These are phyloP conservation scores for Candida qinlingensis DNA, from an alignment of 805 yeast genomes.

Conservation along the genomic window DNA sequence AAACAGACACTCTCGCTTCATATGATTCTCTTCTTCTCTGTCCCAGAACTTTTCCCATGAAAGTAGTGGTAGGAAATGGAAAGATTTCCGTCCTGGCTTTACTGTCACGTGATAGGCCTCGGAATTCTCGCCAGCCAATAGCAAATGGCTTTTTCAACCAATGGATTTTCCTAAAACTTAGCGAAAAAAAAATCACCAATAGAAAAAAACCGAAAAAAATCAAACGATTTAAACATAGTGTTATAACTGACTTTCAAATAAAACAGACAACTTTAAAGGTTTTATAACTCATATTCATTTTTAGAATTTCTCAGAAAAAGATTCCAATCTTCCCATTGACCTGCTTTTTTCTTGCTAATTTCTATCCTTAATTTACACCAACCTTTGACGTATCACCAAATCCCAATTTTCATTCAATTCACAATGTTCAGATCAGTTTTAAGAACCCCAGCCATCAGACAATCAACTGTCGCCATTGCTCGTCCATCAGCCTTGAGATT, in stretches of 20 bases:
- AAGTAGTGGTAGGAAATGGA: neutral
- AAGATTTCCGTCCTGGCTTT: neutral
- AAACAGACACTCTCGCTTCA: too few relatives aligned
- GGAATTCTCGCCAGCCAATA: conserved; percentile 7
- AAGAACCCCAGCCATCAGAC: conserved; percentile 19
- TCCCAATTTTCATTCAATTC: neutral
- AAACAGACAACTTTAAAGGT: neutral
- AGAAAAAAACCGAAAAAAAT: conserved; percentile 9
- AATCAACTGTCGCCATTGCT: conserved; percentile 11
- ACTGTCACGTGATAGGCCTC: conserved; percentile 3
- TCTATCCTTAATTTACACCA: neutral
- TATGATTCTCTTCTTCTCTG: neutral
- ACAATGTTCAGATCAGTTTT: conserved; percentile 16
- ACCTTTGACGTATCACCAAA: neutral
- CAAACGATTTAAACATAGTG: conserved; percentile 7
- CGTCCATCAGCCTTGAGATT: conserved; percentile 15
- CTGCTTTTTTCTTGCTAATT: neutral
- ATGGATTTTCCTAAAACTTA: conserved; percentile 1
- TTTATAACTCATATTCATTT: neutral
- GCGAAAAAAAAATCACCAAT: conserved; percentile 7
- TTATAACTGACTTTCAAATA: too few relatives aligned
- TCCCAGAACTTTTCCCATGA: neutral
- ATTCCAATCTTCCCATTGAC: neutral
- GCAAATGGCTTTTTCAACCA: conserved; percentile 11
- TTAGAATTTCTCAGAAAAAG: neutral